Conservation (phyloP, 805 yeast genomes). For the Candida parachauliodes region DNA sequence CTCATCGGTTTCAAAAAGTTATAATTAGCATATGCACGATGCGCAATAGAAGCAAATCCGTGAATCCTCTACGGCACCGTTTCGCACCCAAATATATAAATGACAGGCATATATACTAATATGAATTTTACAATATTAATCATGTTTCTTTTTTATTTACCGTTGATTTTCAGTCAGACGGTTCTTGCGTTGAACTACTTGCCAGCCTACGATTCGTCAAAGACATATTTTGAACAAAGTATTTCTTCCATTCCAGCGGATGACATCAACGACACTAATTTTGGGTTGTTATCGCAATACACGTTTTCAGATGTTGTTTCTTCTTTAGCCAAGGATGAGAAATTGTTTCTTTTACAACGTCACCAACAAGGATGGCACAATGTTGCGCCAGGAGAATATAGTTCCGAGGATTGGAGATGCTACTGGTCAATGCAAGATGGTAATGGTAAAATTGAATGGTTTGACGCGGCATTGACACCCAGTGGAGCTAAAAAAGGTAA, state of each 20-base stretch:
- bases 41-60: too few relatives aligned
- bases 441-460: slow-evolving; percentile 5
- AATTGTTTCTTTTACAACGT: slow-evolving; percentile 4
- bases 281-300: slow-evolving; percentile 2
- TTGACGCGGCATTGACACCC: slow-evolving; percentile 6
- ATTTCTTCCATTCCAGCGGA: neutral
- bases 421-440: slow-evolving; percentile 5
- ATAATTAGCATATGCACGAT: too few relatives aligned
- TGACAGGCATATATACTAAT: too few relatives aligned
- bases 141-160: neutral
- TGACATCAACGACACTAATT: neutral
- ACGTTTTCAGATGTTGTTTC: slow-evolving; percentile 3
- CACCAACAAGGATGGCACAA: slow-evolving; percentile 7
- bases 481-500: neutral
- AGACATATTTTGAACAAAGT: slow-evolving; percentile 2
- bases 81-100: slow-evolving; percentile 1
- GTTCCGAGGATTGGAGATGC: slow-evolving; percentile 1
- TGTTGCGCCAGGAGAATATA: slow-evolving; percentile 2
- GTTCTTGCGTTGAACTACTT: neutral
- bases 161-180: neutral
- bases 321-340: neutral
- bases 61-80: too few relatives aligned
- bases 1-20: slow-evolving; percentile 6
- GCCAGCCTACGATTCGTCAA: slow-evolving; percentile 1
- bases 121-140: too few relatives aligned